Base-by-base conservation (phyloP, 1,284 basidiomycete species). In the Wallemia hederae region DNA sequence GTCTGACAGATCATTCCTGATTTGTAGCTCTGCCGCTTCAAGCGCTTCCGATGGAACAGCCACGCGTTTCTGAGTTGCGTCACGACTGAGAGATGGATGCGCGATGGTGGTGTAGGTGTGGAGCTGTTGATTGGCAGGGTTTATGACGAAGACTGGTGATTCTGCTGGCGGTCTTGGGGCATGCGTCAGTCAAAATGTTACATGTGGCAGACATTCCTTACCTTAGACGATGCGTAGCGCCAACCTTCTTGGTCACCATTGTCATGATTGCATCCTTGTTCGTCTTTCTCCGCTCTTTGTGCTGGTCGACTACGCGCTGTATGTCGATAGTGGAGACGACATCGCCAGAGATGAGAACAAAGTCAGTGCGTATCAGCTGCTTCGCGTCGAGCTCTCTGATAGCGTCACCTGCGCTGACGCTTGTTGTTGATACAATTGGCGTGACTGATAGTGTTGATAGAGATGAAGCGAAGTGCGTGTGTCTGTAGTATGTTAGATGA, bases 251-350 rank as follows among this genome's bases (percentile, higher is more conserved):
- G 62, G 90, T 83, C 15, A 89, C 85, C 74, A 90, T 84, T 29
- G 90, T 96, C 91, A 96, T 94, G 69, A 94, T 91, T 61, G 83
- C 81, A 68, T 94, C 85, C 73, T 89, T 88, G 72, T 92, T 88
- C 61, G 74, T 77, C 70, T 82, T 83, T 62, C 88, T 76, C 29
- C 91, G 76, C 70, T 85, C 84, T 75, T 85, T 89, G 75, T 96
- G 90, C 62, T 80, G 80, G 57, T 81, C 76, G 58, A 97, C 85
- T 63, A 91, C 85, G 65, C 86, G 81, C 66, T 85, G 83, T 63
- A 99, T 82, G 66, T 83, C 80, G 66, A 97, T 78, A 70, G 88
- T 97, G 72, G 89, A 90, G 64, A 98, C 84, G 62, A 94, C 79
- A 68, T 97, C 92, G 24, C 87, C 89, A 68, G 83, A 85, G 63